Base-by-base conservation (phyloP, 2,329 filamentous ascomycete species). In the Exophiala dermatitidis region DNA sequence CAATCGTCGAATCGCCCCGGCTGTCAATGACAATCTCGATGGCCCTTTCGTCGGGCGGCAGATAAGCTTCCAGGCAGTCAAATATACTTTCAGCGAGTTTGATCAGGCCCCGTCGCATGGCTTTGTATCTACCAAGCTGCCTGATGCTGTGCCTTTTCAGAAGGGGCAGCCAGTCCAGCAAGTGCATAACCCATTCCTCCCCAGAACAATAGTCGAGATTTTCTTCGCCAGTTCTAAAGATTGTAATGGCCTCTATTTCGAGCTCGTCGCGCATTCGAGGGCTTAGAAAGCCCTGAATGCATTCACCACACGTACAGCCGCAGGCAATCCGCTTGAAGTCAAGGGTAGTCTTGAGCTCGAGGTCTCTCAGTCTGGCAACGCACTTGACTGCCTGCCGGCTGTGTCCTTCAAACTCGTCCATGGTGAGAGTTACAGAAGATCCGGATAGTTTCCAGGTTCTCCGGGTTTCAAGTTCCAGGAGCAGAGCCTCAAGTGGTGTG, bases 251-350 rank as follows among this genome's bases (percentile, higher is more conserved):
- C 43, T 66, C 53, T 34, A 32, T 58, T 1, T 58, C 7, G n/a
- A 72, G 61, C 8, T 60, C 61, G 31, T 49, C 50, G 6, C 49
- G 63, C 67, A 70, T 72, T 37, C 68, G 66, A 4, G 67, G 65
- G 38, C 68, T 72, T 30, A 72, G 48, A 57, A 71, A 70, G 3
- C 70, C 70, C 29, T 58, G 61, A 10, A 66, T 48, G 54, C 69
- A 71, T 51, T 66, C 46, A 19, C 68, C 67, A 56, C 69, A 73
- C 33, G 66, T 72, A 55, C 70, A 73, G 5, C 70, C 68, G 53
- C 62, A 69, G 46, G 62, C 65, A 45, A 71, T 50, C 38, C 62
- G 65, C 53, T 58, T 50, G 4, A 58, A 48, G 43, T 64, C 56
- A 44, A 43, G 29, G n/a, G 48, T 37, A 7, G 45, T 31, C 28